Evolutionary conservation across 345 rosid species (phyloP), one percentile per base, ranked within the genome.

Genomic region (Populus davidiana): DNA sequence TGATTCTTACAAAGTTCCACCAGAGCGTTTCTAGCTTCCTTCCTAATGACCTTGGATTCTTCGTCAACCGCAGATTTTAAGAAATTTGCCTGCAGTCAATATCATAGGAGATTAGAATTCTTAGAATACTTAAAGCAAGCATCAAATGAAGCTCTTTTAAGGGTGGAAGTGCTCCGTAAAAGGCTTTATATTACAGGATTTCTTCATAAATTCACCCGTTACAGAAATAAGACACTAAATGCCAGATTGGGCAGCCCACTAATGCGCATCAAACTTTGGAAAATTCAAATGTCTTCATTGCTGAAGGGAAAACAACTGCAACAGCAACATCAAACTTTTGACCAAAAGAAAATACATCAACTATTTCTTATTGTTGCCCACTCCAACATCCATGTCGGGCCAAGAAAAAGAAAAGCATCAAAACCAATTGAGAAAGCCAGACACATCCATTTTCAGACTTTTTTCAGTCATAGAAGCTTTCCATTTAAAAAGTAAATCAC

Each of bases 1-100:
- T 88, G 89, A 49, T 94, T 90, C 81, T 94, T 93, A 8, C 92
- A 88, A 5, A 94, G 91, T 84, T 94, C 95, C 86, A 93, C 82
- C 68, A 94, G 88, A 63, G 90, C 90, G 82, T 85, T 89, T 88
- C 88, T 83, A 23, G 94, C 94, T 83, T 90, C 97, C 86, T 88
- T 93, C 75, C 86, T 73, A 25, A 93, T 77, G 69, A 91, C 75
- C 77, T 89, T 88, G 74, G 78, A 81, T 73, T 81, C 95, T 63
- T 86, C 89, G 35, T 66, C 81, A 41, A 66, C n/a, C 13, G 87
- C 89, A 69, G 85, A 74, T 86, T 83, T 87, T 77, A 91, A 83
- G 79, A 88, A 72, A 50, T 77, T 81, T 70, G 94, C 93, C 97
- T 92, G 85, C 78, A 86, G 71, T 36, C 36, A 68, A 74, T 43